Evolutionary conservation across 2,329 filamentous ascomycete species (phyloP).

Genomic region (Sporothrix luriei): DNA sequence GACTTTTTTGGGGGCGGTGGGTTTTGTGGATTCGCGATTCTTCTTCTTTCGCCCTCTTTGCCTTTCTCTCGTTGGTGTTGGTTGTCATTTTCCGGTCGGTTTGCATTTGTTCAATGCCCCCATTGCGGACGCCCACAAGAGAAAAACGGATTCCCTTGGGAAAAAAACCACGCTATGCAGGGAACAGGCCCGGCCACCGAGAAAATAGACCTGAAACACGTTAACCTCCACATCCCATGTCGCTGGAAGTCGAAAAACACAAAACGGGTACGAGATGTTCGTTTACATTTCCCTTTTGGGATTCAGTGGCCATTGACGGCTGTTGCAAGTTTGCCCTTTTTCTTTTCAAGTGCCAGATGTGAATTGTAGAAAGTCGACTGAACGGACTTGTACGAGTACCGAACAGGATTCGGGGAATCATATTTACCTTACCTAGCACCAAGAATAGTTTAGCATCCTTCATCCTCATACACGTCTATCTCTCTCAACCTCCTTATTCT

Average conservation of each 20-base stretch:
- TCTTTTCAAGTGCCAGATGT: background rate
- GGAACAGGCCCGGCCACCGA: conserved; percentile 20
- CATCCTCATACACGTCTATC: background rate
- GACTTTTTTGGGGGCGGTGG: background rate
- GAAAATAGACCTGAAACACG: conserved; percentile 25
- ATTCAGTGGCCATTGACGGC: background rate
- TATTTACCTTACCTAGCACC: background rate
- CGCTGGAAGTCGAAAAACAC: background rate
- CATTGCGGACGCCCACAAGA: background rate
- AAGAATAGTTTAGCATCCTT: background rate
- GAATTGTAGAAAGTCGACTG: background rate
- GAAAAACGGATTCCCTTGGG: background rate
- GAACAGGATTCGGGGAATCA: background rate
- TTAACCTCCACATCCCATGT: conserved; percentile 9
- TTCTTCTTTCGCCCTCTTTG: background rate
- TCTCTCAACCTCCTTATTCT: background rate
- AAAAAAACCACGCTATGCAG: background rate
- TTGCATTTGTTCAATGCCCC: background rate
- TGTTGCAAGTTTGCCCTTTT: background rate
- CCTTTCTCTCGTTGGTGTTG: background rate
- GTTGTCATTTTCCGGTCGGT: conserved; percentile 1
- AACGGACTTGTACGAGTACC: conserved; percentile 17
- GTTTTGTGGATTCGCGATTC: background rate
- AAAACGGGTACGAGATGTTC: background rate
- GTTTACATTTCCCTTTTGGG: conserved; percentile 16